Conservation (phyloP, 495 filamentous ascomycete genomes). For the Trichoderma gamsii region DNA sequence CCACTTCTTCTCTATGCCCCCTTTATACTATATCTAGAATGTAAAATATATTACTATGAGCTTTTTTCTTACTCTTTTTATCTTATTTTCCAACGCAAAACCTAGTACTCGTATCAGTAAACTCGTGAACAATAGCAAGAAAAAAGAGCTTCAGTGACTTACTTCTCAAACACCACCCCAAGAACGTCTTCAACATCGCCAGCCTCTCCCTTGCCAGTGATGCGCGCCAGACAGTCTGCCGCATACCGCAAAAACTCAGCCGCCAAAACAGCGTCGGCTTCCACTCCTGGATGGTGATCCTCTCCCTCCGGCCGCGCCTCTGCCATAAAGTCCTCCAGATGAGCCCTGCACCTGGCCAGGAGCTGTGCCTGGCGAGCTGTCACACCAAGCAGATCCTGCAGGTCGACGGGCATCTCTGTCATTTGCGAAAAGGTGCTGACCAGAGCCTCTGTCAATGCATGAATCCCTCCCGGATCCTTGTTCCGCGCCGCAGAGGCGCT, state of each 20-base stretch:
- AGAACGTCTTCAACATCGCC: constrained; percentile 96
- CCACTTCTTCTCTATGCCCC: neutral
- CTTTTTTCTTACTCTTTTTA: constrained; percentile 18
- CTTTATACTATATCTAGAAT: neutral
- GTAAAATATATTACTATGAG: constrained; percentile 18
- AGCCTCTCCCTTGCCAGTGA: constrained; percentile 78
- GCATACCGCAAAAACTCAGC: constrained; percentile 83
- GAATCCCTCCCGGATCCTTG: constrained; percentile 59
- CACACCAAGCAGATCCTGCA: constrained; percentile 82
- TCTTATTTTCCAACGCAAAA: constrained; percentile 38
- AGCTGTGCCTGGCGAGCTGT: constrained; percentile 84
- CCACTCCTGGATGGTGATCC: constrained; percentile 32
- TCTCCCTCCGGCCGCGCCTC: constrained; percentile 27
- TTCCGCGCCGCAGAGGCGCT: neutral
- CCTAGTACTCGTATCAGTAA: constrained; percentile 23
- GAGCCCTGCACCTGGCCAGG: constrained; percentile 60
- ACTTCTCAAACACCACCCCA: constrained; percentile 98
- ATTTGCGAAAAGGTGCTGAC: constrained; percentile 63
- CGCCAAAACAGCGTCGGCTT: constrained; percentile 75
- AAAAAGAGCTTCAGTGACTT: constrained; percentile 20
- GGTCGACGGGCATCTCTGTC: constrained; percentile 52
- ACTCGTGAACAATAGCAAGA: neutral
- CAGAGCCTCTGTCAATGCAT: constrained; percentile 60
- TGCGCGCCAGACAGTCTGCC: constrained; percentile 71
- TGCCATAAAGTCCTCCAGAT: constrained; percentile 64